A percentile compares a stretch with the other conserved stretches of the same genome.
Conservation (phyloP, 2,329 filamentous ascomycete species). For the Cucurbitaria berberidis region DNA sequence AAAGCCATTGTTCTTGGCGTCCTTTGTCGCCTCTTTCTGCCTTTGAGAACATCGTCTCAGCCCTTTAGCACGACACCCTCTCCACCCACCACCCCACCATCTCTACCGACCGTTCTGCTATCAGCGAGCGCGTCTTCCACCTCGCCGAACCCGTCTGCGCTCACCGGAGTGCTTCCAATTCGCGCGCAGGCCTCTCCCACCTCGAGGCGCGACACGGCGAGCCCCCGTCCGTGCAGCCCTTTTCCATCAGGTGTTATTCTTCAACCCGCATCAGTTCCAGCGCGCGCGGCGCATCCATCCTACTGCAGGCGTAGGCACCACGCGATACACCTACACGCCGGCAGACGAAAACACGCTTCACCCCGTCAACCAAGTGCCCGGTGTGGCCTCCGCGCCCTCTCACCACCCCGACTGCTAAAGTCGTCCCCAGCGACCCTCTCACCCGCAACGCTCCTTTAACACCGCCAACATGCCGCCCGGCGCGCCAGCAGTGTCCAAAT, state of each 20-base stretch:
- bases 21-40: slow-evolving; percentile 21
- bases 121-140: slow-evolving; percentile 43
- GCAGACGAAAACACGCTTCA: slow-evolving; percentile 19
- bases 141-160: slow-evolving; percentile 32
- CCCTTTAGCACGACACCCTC: slow-evolving; percentile 29
- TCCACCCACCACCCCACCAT: slow-evolving; percentile 36
- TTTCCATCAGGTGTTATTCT: slow-evolving; percentile 32
- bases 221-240: slow-evolving; percentile 39
- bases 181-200: slow-evolving; percentile 30
- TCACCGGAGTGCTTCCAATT: slow-evolving; percentile 29
- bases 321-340: slow-evolving; percentile 27
- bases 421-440: slow-evolving; percentile 11
- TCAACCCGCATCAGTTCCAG: slow-evolving; percentile 37
- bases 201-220: slow-evolving; percentile 37
- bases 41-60: slow-evolving; percentile 17
- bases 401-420: slow-evolving; percentile 24
- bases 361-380: slow-evolving; percentile 34
- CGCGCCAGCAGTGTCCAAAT: slow-evolving; percentile 73
- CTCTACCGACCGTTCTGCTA: slow-evolving; percentile 39
- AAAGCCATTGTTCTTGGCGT: neutral
- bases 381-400: slow-evolving; percentile 36
- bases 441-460: slow-evolving; percentile 10
- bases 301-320: slow-evolving; percentile 15
- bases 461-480: slow-evolving; percentile 74
- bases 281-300: slow-evolving; percentile 42